Percentiles rank a stretch among this genome's conserved stretches.
These are phyloP conservation scores for Emericellopsis terricola DNA, from an alignment of 495 filamentous ascomycete species.

Conservation along the genomic window DNA sequence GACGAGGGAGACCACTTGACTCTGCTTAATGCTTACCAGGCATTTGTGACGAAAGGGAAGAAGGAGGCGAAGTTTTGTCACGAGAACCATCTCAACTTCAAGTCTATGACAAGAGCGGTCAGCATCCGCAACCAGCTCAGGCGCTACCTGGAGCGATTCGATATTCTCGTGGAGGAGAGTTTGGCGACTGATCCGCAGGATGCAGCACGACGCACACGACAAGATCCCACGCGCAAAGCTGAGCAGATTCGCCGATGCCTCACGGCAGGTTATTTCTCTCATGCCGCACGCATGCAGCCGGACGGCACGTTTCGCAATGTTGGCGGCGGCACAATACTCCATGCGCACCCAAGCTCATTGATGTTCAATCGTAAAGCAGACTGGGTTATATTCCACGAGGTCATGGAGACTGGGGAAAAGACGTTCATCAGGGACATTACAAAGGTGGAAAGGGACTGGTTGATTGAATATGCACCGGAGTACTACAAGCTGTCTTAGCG, in stretches of 20 bases:
- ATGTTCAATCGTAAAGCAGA: conserved; percentile 98
- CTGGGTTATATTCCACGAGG: conserved; percentile 94
- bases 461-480: conserved; percentile 72
- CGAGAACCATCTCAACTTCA: conserved; percentile 74
- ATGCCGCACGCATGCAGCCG: conserved; percentile 88
- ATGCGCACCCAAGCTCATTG: conserved; percentile 82
- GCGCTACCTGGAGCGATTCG: conserved; percentile 74
- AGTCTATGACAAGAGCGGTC: conserved; percentile 62
- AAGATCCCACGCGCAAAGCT: conserved; percentile 21
- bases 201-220: neutral
- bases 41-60: conserved; percentile 71
- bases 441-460: conserved; percentile 79
- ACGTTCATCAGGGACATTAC: conserved; percentile 83
- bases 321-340: conserved; percentile 49
- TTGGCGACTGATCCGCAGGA: conserved; percentile 7
- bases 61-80: conserved; percentile 78
- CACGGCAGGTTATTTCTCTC: conserved; percentile 83
- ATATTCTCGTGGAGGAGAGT: conserved; percentile 48
- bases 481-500: conserved; percentile 46
- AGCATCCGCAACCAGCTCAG: conserved; percentile 76
- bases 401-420: conserved; percentile 82
- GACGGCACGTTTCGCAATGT: conserved; percentile 83
- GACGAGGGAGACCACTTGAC: conserved; percentile 95
- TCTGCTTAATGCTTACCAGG: conserved; percentile 82
- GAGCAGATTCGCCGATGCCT: conserved; percentile 75